Percentiles rank a stretch among this genome's conserved stretches.
Evolutionary conservation across 495 filamentous ascomycete genomes (phyloP).

Genomic region (Penicillium daleae): DNA sequence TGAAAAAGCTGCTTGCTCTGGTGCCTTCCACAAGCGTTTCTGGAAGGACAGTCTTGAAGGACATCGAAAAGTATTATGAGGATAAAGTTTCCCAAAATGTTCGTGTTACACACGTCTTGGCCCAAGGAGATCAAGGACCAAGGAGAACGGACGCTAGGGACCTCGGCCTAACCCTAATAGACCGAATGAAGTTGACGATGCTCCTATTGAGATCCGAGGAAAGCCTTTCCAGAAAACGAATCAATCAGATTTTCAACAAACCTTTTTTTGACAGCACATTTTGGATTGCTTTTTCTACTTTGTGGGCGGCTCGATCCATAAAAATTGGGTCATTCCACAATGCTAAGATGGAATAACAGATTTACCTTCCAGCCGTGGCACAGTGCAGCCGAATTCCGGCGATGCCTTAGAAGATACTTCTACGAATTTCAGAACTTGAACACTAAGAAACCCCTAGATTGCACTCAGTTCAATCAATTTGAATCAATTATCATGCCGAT

Average conservation of each 20-base stretch:
- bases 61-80: conserved; percentile 2
- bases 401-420: conserved; percentile 28
- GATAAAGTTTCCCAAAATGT: conserved; percentile 1
- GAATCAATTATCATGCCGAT: conserved; percentile 45
- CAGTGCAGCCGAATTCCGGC: conserved; percentile 39
- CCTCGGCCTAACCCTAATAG: background rate
- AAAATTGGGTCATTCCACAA: background rate
- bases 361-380: conserved; percentile 50
- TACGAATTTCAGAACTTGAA: conserved; percentile 30
- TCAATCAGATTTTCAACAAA: conserved; percentile 1
- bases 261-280: background rate
- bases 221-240: background rate
- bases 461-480: conserved; percentile 38
- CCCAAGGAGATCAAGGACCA: conserved; percentile 3
- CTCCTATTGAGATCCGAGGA: conserved; percentile 3
- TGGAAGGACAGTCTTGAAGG: conserved; percentile 20
- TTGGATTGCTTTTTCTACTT: background rate
- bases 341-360: conserved; percentile 12
- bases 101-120: conserved; percentile 1
- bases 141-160: background rate
- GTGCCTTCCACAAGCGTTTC: conserved; percentile 37
- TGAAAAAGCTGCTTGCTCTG: conserved; percentile 38
- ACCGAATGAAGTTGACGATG: conserved; percentile 1
- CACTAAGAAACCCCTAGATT: conserved; percentile 25
- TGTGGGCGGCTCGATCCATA: background rate